Percentiles rank a stretch among this genome's conserved stretches.
These are phyloP conservation scores for Debaryomyces coudertii DNA, from an alignment of 1,139 yeast genomes.

Conservation along the genomic window DNA sequence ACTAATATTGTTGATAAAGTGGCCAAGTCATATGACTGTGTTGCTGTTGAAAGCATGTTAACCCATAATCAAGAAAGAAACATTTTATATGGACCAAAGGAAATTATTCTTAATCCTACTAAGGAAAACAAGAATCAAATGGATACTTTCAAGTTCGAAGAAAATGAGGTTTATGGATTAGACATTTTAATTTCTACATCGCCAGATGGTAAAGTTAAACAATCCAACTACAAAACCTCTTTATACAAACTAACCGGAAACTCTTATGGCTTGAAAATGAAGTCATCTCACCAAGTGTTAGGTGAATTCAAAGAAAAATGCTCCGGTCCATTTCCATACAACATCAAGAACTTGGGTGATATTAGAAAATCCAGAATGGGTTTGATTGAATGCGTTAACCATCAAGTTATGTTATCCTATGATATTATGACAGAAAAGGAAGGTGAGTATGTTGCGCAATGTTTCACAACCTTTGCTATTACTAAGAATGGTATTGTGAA, in stretches of 20 bases:
- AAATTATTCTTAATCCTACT: constrained; percentile 74
- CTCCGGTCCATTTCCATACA: constrained; percentile 72
- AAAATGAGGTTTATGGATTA: constrained; percentile 77
- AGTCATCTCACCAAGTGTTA: constrained; percentile 69
- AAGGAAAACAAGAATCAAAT: constrained; percentile 67
- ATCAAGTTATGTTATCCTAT: constrained; percentile 68
- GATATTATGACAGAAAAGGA: constrained; percentile 73
- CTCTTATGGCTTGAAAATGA: constrained; percentile 70
- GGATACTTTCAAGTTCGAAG: constrained; percentile 69
- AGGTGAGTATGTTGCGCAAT: constrained; percentile 71
- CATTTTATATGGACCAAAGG: constrained; percentile 75
- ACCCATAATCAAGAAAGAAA: constrained; percentile 73
- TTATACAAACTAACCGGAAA: constrained; percentile 74
- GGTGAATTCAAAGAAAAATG: constrained; percentile 66
- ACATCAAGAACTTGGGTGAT: constrained; percentile 67
- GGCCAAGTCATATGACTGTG: constrained; percentile 61
- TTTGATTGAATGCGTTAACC: constrained; percentile 72
- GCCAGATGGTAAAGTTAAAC: constrained; percentile 68
- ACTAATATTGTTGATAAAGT: constrained; percentile 69
- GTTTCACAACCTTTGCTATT: constrained; percentile 75
- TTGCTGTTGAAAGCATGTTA: constrained; percentile 77
- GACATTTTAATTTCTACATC: constrained; percentile 72
- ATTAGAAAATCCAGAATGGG: constrained; percentile 78
- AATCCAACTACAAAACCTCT: constrained; percentile 64
- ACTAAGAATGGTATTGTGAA: constrained; percentile 74